Evolutionary conservation across 768 basidiomycete genomes (phyloP).

Genomic region (Boletus insuetus): DNA sequence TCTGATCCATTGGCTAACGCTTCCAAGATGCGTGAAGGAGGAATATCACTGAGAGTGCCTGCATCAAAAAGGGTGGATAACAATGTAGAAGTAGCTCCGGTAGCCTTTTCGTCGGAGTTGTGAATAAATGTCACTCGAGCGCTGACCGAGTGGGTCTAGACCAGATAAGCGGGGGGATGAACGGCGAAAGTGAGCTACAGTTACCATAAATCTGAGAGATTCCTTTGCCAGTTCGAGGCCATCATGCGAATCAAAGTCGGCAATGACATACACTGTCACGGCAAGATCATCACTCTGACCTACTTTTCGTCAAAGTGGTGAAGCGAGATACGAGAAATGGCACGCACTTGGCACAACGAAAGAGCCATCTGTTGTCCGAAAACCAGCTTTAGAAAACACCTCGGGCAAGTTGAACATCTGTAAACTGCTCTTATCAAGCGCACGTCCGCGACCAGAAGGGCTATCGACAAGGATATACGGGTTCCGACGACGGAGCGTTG

Average conservation of each 20-base stretch:
- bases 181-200: conserved; percentile 14
- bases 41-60: conserved; percentile 34
- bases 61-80: conserved; percentile 49
- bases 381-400: conserved; percentile 33
- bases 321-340: not conserved
- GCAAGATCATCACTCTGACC: conserved; percentile 26
- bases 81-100: conserved; percentile 39
- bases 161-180: not conserved
- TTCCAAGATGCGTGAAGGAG: conserved; percentile 17
- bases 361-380: conserved; percentile 38
- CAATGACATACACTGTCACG: conserved; percentile 62
- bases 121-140: conserved; percentile 78
- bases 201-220: conserved; percentile 63
- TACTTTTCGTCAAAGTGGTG: conserved; percentile 8
- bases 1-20: conserved; percentile 6
- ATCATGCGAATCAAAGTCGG: conserved; percentile 67
- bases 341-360: conserved; percentile 67
- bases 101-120: conserved; percentile 44
- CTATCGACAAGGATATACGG: conserved; percentile 62
- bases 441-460: conserved; percentile 27
- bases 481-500: conserved; percentile 69
- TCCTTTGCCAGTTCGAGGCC: conserved; percentile 63
- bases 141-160: conserved; percentile 43
- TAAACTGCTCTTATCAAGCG: conserved; percentile 5
- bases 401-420: conserved; percentile 32